Base-by-base conservation (phyloP, 768 basidiomycete genomes). In the Russula lepida region DNA sequence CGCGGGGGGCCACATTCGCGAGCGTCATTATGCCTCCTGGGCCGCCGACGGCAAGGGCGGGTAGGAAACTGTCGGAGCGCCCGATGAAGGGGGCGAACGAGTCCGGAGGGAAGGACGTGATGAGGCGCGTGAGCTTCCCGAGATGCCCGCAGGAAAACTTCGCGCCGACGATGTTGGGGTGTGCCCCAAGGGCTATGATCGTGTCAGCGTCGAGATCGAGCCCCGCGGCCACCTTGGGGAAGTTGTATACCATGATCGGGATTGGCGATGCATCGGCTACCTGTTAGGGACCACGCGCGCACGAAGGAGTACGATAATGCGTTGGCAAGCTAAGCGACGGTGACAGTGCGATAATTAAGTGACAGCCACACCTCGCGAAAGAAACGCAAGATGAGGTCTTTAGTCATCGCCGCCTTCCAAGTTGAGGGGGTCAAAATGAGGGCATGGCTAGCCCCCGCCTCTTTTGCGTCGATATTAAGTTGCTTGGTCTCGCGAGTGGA, bases 101-200 rank as follows among this genome's bases (percentile, higher is more conserved):
- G 3, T 74, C 69, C 4, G 76, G 64, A 6, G 81, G 72, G 63
- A 83, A 82, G 35, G 79, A 75, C 4, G 83, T 81, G 13, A 85
- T 80, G 47, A 93, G 76, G 19, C 91, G 84, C 56, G 87, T 84
- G 48, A 91, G 82, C 71, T 92, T 94, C 23, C 90, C 89, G 59
- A 94, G 83, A 66, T 84, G 86, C 5, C 86, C 90, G 70, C 90
- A 92, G 33, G 92, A 92, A 25, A 94, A 78, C 73, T 89, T 93
- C 54, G 81, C 84, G 60, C 92, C 92, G 61, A 92, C 86, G 65
- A 91, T 89, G 73, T 93, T 92, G 6, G 88, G 88, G 70, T 92
- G 90, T 48, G 79, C 72, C 4, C 87, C 84, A 35, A 94, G 79
- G 19, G 78, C 75, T 53, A 77, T 77, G 67, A 95, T 79, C 54